Percentiles rank a stretch among this genome's conserved stretches.
These are phyloP conservation scores for Nitzschia sp. DNA, from an alignment of 108 stramenopile genomes.

Conservation along the genomic window DNA sequence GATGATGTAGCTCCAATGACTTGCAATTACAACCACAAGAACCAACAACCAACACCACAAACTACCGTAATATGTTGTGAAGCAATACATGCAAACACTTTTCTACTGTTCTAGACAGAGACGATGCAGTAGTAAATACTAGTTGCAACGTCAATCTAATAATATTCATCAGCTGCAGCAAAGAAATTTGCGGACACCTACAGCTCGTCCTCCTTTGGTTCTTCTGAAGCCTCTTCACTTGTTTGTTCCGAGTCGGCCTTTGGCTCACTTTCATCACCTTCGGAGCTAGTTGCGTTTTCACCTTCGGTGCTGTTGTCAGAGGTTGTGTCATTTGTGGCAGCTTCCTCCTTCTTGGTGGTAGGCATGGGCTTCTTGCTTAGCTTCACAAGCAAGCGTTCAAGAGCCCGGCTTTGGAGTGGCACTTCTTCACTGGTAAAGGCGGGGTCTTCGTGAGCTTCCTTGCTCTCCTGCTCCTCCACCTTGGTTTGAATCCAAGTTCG, in stretches of 20 bases:
- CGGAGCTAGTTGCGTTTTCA: conserved; percentile 26
- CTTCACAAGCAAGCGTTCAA: conserved; percentile 61
- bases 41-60: too few species aligned
- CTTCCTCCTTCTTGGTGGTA: conserved; percentile 56
- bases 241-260: neutral
- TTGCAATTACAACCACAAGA: too few species aligned
- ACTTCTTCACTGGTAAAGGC: conserved; percentile 83
- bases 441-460: conserved; percentile 75
- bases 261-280: conserved; percentile 19
- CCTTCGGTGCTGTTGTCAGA: conserved; percentile 3
- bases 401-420: conserved; percentile 64
- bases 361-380: conserved; percentile 86
- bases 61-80: too few species aligned
- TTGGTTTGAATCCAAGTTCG: conserved; percentile 78
- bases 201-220: conserved; percentile 35
- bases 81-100: too few species aligned
- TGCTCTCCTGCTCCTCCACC: conserved; percentile 65
- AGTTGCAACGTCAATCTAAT: too few species aligned
- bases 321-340: conserved; percentile 30
- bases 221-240: conserved; percentile 12
- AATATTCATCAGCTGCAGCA: too few species aligned
- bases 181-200: conserved; percentile 10
- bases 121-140: too few species aligned
- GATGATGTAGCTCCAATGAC: too few species aligned
- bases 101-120: too few species aligned